phyloP scores from a whole-genome alignment of 371 early-diverging fungal species.

The Entomophthora muscae region DNA sequence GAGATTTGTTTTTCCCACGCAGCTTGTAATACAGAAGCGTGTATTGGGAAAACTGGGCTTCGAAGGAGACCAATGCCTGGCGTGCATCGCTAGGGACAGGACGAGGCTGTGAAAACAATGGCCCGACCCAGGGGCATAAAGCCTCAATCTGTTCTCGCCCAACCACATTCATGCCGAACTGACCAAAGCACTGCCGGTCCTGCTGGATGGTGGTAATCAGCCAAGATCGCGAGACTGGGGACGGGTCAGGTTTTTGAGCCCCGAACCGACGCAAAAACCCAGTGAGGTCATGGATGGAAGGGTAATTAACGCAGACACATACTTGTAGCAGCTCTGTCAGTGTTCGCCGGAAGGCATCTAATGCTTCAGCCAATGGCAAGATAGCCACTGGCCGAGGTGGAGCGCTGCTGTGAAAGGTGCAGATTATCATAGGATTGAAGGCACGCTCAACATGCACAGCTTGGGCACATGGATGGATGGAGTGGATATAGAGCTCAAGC shows the following conservation, averaged over 20 bases:
- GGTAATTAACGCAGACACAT: neutral
- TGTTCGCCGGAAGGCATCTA: neutral
- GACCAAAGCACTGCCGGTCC: neutral
- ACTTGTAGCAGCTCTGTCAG: neutral
- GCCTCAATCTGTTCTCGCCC: neutral
- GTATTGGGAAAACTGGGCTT: neutral
- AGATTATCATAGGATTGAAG: constrained; percentile 46
- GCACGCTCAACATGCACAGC: constrained; percentile 13
- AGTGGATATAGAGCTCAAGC: constrained; percentile 7
- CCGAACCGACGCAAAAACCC: neutral
- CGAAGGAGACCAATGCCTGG: neutral
- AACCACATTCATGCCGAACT: neutral
- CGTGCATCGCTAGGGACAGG: neutral
- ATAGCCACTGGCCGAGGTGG: constrained; percentile 49
- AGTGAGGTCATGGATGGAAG: neutral
- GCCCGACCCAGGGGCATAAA: neutral
- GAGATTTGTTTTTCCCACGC: neutral
- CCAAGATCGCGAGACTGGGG: neutral
- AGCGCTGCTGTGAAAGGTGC: constrained; percentile 43
- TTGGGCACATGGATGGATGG: constrained; percentile 9
- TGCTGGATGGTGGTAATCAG: neutral
- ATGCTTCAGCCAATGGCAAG: constrained; percentile 19
- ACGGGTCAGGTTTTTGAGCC: neutral
- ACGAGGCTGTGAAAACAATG: neutral
- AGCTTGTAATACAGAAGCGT: neutral